These are phyloP conservation scores for Trichoderma brevicompactum DNA, from an alignment of 2,329 filamentous ascomycete species.

Conservation along the genomic window DNA sequence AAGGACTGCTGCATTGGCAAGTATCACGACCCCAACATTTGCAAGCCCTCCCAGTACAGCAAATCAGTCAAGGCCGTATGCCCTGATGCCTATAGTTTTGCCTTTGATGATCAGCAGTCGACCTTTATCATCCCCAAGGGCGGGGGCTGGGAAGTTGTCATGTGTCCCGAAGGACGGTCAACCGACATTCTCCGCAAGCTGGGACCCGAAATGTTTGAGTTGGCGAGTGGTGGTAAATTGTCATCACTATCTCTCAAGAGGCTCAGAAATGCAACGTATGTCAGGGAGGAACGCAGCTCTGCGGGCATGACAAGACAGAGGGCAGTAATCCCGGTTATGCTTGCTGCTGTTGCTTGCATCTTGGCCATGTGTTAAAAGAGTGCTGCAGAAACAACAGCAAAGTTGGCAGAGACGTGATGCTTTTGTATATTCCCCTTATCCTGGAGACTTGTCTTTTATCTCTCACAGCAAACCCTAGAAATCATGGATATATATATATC, in stretches of 20 bases:
- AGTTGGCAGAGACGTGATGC: not conserved
- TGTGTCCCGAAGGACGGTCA: conserved; percentile 69
- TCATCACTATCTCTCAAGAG: conserved; percentile 40
- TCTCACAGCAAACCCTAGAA: not conserved
- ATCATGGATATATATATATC: not conserved
- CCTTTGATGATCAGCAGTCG: conserved; percentile 62
- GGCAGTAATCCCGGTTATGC: conserved; percentile 26
- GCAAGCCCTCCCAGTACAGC: conserved; percentile 70
- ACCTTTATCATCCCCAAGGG: conserved; percentile 68
- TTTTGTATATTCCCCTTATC: not conserved
- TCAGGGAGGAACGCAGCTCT: conserved; percentile 39
- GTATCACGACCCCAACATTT: conserved; percentile 66
- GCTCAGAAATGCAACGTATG: conserved; percentile 43
- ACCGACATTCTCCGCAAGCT: conserved; percentile 62
- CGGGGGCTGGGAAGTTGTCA: conserved; percentile 77
- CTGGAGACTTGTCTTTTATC: not conserved
- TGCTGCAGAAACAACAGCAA: not conserved
- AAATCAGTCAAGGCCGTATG: conserved; percentile 73
- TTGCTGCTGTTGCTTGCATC: not conserved
- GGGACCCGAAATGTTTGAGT: conserved; percentile 52
- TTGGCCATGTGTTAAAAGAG: not conserved
- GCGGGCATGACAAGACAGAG: conserved; percentile 34
- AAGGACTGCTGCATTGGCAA: conserved; percentile 76
- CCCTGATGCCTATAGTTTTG: conserved; percentile 83
- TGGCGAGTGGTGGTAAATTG: conserved; percentile 51